Percentiles rank a stretch among this genome's conserved stretches.
phyloP scores from a whole-genome alignment of 2,329 filamentous ascomycete species.

The Teratosphaeriaceae sp. region DNA sequence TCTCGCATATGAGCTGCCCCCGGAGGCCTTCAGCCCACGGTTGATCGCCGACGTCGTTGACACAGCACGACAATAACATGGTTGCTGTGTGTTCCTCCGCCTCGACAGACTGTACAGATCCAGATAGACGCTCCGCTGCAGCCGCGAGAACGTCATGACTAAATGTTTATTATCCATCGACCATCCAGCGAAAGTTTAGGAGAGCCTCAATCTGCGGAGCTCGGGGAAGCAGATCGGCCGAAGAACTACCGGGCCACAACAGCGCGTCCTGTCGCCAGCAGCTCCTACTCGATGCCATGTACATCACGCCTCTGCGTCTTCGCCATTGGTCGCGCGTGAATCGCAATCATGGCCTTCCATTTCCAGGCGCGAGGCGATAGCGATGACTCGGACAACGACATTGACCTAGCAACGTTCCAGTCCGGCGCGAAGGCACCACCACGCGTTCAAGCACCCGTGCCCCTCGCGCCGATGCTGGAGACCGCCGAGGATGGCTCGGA shows the following conservation, averaged over 20 bases:
- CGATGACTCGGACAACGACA: constrained; percentile 22
- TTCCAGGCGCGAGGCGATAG: constrained; percentile 21
- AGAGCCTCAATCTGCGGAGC: background rate
- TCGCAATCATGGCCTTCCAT: constrained; percentile 18
- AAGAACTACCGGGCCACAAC: no score
- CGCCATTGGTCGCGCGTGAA: no score
- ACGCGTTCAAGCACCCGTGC: constrained; percentile 9
- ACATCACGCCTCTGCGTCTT: no score
- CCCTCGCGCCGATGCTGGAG: constrained; percentile 18
- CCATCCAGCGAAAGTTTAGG: no score
- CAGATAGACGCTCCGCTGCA: background rate
- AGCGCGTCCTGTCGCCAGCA: no score
- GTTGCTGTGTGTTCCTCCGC: background rate
- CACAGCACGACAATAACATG: constrained; percentile 33
- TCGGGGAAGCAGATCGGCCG: no score
- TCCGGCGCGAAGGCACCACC: constrained; percentile 8
- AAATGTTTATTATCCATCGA: no score
- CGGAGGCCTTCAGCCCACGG: constrained; percentile 50
- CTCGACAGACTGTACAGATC: background rate
- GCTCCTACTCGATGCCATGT: no score
- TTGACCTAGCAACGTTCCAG: constrained; percentile 25
- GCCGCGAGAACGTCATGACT: no score
- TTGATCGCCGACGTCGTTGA: constrained; percentile 65
- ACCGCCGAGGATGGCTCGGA: constrained; percentile 8
- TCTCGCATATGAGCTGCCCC: background rate